These are phyloP conservation scores for Lentithecium fluviatile DNA, from an alignment of 495 filamentous ascomycete species.

Conservation along the genomic window DNA sequence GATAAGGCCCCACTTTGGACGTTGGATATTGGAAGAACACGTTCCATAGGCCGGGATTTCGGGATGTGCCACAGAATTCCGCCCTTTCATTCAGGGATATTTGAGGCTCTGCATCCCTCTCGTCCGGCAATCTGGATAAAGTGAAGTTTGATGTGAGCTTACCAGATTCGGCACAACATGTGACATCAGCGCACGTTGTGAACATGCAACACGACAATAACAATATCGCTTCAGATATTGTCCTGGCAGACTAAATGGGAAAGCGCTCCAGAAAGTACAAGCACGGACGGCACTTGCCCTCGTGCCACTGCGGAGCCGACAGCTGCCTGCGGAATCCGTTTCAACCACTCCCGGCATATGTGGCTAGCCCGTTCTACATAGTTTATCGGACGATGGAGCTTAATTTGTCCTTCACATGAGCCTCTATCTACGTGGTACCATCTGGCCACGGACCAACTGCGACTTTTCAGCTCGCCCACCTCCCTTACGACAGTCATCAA, in stretches of 20 bases:
- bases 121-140: not conserved
- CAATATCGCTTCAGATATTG: slow-evolving; percentile 40
- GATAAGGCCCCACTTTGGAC: not conserved
- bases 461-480: not conserved
- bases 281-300: slow-evolving; percentile 33
- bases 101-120: slow-evolving; percentile 6
- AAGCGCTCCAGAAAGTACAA: slow-evolving; percentile 1
- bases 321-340: slow-evolving; percentile 9
- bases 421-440: not conserved
- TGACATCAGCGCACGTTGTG: not conserved
- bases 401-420: not conserved
- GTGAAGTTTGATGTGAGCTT: not conserved
- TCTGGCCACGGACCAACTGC: not conserved
- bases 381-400: slow-evolving; percentile 14
- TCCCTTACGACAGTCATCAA: slow-evolving; percentile 5
- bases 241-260: slow-evolving; percentile 23
- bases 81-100: not conserved
- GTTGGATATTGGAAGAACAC: not conserved
- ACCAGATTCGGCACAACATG: no score
- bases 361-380: slow-evolving; percentile 12
- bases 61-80: not conserved
- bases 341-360: slow-evolving; percentile 20
- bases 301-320: slow-evolving; percentile 24
- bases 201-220: slow-evolving; percentile 18
- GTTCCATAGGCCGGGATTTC: not conserved